Base-by-base conservation (phyloP, 2,329 filamentous ascomycete genomes). In the Fusarium sterilihyphosum region DNA sequence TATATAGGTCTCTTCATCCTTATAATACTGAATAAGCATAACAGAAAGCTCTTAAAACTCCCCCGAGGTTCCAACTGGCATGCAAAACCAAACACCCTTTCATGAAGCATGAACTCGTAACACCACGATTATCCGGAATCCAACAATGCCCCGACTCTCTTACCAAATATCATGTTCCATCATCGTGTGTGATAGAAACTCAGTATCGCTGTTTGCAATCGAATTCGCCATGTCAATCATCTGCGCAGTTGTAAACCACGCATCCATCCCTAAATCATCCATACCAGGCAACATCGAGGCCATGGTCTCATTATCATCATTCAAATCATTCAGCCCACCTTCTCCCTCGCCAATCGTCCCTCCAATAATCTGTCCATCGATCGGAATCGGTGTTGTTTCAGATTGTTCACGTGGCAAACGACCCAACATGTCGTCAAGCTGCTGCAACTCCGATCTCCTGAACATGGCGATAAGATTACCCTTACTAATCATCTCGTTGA, bases 201-300 rank as follows among this genome's bases (percentile, higher is more conserved):
- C 85, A 5, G 84, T 84, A 38, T 85, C 83, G 56, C 71, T 81
- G 7, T 78, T 77, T 4, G 85, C 86, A 63, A 88, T 86, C 18
- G 85, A 86, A 52, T 87, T 84, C 0, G 85, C 85, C 67, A 87
- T 82, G 7, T 85, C 85, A 70, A 87, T 82, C 44, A 87, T 85
- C 58, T 87, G 84, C 5, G 82, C 84, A 5, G 84, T 83, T 1
- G 84, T 86, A 18, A 87, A 75, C 41, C 83, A 83, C 24, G 82
- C 79, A 26, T 81, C 81, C 40, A 79, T 75, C 0, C 67, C 73
- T 5, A 76, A 56, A 5, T 77, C 79, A 6, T 80, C 79, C 58
- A 78, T 61, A 6, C 58, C 66, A 1, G 73, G 74, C 17, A 68
- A 65, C 44, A 69, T 61, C 4, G 71, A 73, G 31, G 63, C 63